Evolutionary conservation across 148 eudicot species (phyloP), one percentile per base, ranked within the genome.

Genomic region (Fagopyrum tataricum): DNA sequence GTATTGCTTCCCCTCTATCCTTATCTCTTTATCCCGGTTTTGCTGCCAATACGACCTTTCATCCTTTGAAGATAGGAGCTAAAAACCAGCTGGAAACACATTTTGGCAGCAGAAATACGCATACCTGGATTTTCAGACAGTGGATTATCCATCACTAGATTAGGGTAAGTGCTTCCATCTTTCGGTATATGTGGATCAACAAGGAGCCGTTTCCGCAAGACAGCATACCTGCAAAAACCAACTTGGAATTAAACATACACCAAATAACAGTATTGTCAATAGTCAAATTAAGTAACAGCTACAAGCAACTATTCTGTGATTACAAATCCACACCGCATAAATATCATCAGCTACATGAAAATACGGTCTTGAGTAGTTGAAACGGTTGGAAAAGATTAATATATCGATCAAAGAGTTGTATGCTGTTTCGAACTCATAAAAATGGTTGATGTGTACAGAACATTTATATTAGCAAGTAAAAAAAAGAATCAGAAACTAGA

Each of bases 111-210:
- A 5, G 51, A 47, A 47, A 5, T 14, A 47, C 4, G 6, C 75
- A 74, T 73, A 90, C 99, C 99, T 64, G 99, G 99, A 75, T 87
- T 86, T 82, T 95, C 97, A 20, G 99, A 95, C 18, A 95, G 77
- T 10, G 99, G 99, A 69, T 95, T 92, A 81, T 95, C 97, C 76
- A 91, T 83, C 70, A 77, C 84, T 71, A 82, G 84, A 89, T 90
- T 84, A 18, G 85, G 81, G 77, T 90, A 85, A 75, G 72, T 79
- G 69, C 83, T 81, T 64, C 87, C 89, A 78, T 84, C 85, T 77
- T 88, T 92, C 26, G 82, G 78, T 26, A 88, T 62, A 39, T 83
- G 93, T 43, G 51, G 14, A 47, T 47, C 51, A 47, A 44, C 48
- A 7, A 44, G 48, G 12, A 44, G 48, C 2, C 48, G 48, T 11